Percentiles rank a stretch among this genome's conserved stretches.
Conservation (phyloP, 495 filamentous ascomycete species). For the Xylaria longipes region DNA sequence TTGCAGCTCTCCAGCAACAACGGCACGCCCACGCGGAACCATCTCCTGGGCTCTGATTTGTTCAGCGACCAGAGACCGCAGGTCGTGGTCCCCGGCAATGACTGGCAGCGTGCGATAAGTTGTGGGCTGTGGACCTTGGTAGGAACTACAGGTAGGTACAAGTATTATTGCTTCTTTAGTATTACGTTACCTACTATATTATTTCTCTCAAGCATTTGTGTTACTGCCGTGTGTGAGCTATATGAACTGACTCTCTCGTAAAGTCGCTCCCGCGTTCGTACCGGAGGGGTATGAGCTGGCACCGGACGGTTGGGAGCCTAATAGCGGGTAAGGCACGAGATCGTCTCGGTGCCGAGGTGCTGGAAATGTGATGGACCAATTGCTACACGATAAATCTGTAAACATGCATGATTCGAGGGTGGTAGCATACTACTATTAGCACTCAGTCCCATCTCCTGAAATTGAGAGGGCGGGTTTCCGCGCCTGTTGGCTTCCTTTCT, state of each 20-base stretch:
- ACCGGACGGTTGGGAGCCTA: constrained; percentile 44
- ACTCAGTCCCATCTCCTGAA: constrained; percentile 5
- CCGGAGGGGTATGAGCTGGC: constrained; percentile 46
- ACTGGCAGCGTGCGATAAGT: constrained; percentile 54
- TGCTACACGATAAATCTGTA: neutral
- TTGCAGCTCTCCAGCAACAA: constrained; percentile 43
- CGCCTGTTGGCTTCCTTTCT: neutral
- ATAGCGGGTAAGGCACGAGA: constrained; percentile 25
- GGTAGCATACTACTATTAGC: constrained; percentile 5
- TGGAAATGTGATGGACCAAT: neutral
- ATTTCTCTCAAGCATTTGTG: neutral
- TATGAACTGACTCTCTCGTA: neutral
- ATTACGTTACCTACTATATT: neutral
- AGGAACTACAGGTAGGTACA: constrained; percentile 48
- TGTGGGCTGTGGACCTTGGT: constrained; percentile 56
- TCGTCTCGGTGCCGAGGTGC: neutral
- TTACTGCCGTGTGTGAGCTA: neutral
- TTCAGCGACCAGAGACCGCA: constrained; percentile 51
- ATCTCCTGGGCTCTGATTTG: constrained; percentile 59
- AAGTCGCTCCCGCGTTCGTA: constrained; percentile 51
- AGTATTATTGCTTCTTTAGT: neutral
- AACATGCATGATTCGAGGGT: constrained; percentile 4
- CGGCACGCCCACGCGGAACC: constrained; percentile 44
- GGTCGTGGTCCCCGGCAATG: constrained; percentile 43
- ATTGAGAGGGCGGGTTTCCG: neutral